Evolutionary conservation across 352 stramenopile genomes (phyloP).

Genomic region (Phytophthora foliorum): DNA sequence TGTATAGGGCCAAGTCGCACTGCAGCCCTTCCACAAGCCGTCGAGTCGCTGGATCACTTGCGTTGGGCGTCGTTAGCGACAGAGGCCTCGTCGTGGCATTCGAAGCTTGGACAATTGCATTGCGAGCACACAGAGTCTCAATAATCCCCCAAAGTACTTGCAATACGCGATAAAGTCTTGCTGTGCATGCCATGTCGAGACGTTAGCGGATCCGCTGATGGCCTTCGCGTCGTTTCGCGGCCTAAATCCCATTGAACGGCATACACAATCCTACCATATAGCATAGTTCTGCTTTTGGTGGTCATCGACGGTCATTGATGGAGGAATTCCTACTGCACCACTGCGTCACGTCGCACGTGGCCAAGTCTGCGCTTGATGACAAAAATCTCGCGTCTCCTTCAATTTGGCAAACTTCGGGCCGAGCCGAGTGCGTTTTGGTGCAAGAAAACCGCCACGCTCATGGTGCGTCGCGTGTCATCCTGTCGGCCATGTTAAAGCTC

Average conservation of each 20-base stretch:
- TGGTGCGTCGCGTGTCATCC: slow-evolving; percentile 61
- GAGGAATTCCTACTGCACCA: slow-evolving; percentile 74
- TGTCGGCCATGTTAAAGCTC: slow-evolving; percentile 54
- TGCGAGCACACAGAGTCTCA: not conserved
- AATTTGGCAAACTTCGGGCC: slow-evolving; percentile 37
- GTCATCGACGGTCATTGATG: slow-evolving; percentile 41
- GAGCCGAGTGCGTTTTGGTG: slow-evolving; percentile 69
- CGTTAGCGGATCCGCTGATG: not conserved
- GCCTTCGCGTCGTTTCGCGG: slow-evolving; percentile 27
- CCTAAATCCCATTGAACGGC: slow-evolving; percentile 6
- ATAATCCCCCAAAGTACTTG: slow-evolving; percentile 4
- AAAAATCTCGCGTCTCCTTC: slow-evolving; percentile 14
- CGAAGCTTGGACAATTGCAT: slow-evolving; percentile 11
- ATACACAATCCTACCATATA: slow-evolving; percentile 8
- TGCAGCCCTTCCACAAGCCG: slow-evolving; percentile 45
- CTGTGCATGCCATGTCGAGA: slow-evolving; percentile 8
- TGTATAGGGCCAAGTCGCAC: slow-evolving; percentile 66
- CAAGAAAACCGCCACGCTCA: slow-evolving; percentile 68
- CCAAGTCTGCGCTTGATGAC: slow-evolving; percentile 11
- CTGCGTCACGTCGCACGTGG: slow-evolving; percentile 67
- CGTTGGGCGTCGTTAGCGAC: slow-evolving; percentile 7
- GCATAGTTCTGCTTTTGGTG: slow-evolving; percentile 18
- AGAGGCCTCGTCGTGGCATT: slow-evolving; percentile 16
- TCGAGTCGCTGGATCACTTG: slow-evolving; percentile 19
- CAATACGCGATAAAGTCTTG: not conserved